Percentiles rank a stretch among this genome's conserved stretches.
Evolutionary conservation across 2,329 filamentous ascomycete species (phyloP).

Genomic region (Colletotrichum sp.): DNA sequence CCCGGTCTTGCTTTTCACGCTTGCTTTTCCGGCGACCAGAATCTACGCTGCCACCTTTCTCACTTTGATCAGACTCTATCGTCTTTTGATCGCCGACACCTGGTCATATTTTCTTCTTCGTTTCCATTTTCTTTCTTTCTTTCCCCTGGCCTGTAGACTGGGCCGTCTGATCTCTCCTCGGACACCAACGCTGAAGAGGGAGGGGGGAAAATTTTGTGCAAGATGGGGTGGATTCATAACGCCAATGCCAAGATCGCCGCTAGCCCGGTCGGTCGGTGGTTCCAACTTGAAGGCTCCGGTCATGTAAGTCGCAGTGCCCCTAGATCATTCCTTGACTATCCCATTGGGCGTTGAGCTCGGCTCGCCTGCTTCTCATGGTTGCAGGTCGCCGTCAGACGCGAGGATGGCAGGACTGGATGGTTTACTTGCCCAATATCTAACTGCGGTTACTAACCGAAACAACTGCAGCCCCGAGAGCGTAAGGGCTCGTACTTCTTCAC

Average conservation of each 20-base stretch:
- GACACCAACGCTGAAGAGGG: not conserved
- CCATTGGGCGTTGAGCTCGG: not conserved
- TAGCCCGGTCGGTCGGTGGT: conserved; percentile 73
- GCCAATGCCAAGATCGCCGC: conserved; percentile 65
- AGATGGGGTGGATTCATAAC: conserved; percentile 55
- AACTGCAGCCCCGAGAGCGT: conserved; percentile 67
- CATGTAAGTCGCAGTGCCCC: conserved; percentile 65
- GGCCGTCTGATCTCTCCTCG: not conserved
- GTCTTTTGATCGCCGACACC: not conserved
- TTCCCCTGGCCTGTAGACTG: not conserved
- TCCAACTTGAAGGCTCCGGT: conserved; percentile 81
- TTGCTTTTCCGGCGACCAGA: not conserved
- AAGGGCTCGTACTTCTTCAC: conserved; percentile 82
- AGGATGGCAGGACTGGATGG: not conserved
- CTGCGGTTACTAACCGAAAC: not conserved
- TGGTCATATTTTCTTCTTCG: not conserved
- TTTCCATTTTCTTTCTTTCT: not conserved
- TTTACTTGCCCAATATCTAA: not conserved
- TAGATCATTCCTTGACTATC: not conserved
- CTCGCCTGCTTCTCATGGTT: not conserved
- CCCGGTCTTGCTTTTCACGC: not conserved
- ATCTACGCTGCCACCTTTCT: not conserved
- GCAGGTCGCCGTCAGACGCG: not conserved
- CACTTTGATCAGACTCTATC: not conserved
- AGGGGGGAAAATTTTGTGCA: conserved; percentile 5